Evolutionary conservation across 208 protist genomes (phyloP).

Genomic region (Lotmaria passim): DNA sequence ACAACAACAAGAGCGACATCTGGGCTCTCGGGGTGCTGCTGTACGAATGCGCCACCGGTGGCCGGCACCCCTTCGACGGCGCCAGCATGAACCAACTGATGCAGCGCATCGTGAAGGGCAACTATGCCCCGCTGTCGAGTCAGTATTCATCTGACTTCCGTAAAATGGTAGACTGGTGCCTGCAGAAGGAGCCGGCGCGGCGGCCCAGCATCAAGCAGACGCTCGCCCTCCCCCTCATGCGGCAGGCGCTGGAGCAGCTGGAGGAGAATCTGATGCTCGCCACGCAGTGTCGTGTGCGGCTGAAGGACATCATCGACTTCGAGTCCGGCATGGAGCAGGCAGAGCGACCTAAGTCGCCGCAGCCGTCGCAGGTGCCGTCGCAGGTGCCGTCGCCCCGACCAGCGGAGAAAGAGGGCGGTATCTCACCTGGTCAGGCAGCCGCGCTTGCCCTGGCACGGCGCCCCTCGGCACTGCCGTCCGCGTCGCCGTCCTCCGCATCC

Average conservation of each 20-base stretch:
- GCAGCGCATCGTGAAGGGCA: constrained; percentile 89
- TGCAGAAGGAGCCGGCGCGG: constrained; percentile 81
- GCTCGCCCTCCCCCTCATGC: constrained; percentile 72
- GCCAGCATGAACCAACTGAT: constrained; percentile 94
- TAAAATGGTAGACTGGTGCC: constrained; percentile 87
- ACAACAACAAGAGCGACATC: constrained; percentile 97
- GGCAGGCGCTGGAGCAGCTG: constrained; percentile 73
- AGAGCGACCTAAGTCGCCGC: constrained; percentile 26
- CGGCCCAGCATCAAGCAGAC: constrained; percentile 86
- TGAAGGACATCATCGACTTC: constrained; percentile 92
- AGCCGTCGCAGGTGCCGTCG: constrained; percentile 14
- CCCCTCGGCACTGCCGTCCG: constrained; percentile 4
- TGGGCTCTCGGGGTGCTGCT: constrained; percentile 93
- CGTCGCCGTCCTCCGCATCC: neutral
- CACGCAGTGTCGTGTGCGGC: constrained; percentile 82
- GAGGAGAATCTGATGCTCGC: constrained; percentile 91
- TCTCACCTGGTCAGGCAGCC: constrained; percentile 80
- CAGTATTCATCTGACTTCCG: constrained; percentile 87
- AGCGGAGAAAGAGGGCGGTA: constrained; percentile 35
- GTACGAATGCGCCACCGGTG: constrained; percentile 87
- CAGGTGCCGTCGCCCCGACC: neutral
- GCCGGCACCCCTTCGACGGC: constrained; percentile 93
- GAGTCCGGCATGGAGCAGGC: constrained; percentile 46
- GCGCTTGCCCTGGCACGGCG: constrained; percentile 72
- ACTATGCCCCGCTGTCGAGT: constrained; percentile 80